A percentile compares a stretch with the other conserved stretches of the same genome.
These are phyloP conservation scores for Aspergillus neoniger DNA, from an alignment of 2,329 filamentous ascomycete genomes.

Conservation along the genomic window DNA sequence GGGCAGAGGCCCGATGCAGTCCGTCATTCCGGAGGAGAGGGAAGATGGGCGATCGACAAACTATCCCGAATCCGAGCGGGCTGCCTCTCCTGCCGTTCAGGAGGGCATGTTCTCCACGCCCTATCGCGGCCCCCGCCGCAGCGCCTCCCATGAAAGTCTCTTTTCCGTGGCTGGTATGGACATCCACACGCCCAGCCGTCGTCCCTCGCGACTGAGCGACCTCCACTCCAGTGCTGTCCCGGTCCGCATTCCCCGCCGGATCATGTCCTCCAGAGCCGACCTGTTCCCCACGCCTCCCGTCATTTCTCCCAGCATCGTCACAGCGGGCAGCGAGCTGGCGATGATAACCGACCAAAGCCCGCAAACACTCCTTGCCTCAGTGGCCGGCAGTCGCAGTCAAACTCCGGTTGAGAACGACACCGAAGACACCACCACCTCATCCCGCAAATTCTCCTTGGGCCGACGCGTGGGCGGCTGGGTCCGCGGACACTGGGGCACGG, in stretches of 20 bases:
- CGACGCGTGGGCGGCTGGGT: slow-evolving; percentile 67
- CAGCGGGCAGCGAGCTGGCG: slow-evolving; percentile 32
- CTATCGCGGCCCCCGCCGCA: slow-evolving; percentile 59
- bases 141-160: slow-evolving; percentile 82
- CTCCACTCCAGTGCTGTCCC: slow-evolving; percentile 50
- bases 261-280: slow-evolving; percentile 47
- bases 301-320: slow-evolving; percentile 41
- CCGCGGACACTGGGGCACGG: slow-evolving; percentile 62
- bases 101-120: slow-evolving; percentile 30
- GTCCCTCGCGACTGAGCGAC: slow-evolving; percentile 72
- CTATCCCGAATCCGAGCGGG: slow-evolving; percentile 19
- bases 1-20: slow-evolving; percentile 28
- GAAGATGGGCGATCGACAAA: slow-evolving; percentile 31
- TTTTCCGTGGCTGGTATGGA: slow-evolving; percentile 86
- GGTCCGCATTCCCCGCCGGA: slow-evolving; percentile 48
- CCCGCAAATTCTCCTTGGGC: slow-evolving; percentile 43
- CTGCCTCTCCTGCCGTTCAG: slow-evolving; percentile 12
- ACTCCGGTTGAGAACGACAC: slow-evolving; percentile 28
- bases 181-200: slow-evolving; percentile 76
- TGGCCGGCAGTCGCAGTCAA: slow-evolving; percentile 30
- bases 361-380: slow-evolving; percentile 39
- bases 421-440: slow-evolving; percentile 21
- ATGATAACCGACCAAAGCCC: slow-evolving; percentile 30
- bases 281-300: slow-evolving; percentile 42
- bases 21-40: slow-evolving; percentile 43